Evolutionary conservation across 1,139 yeast species (phyloP), one percentile per base, ranked within the genome.

Genomic region (Pichia sp.): DNA sequence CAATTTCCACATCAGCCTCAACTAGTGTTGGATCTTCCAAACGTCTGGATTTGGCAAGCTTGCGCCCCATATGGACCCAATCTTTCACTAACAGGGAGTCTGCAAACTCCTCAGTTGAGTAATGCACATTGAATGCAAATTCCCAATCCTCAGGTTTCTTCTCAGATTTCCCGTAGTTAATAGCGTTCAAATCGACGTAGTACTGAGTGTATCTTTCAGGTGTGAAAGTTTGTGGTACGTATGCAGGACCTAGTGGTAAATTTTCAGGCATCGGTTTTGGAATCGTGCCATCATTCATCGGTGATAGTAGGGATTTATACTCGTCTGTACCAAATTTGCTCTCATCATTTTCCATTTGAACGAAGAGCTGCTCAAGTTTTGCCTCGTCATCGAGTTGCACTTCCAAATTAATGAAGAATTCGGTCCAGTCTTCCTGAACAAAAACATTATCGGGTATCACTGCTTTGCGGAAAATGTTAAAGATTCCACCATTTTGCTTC

Each of bases 141-240:
- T 65, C 72, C 36, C 77, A 69, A 13, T 38, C 38, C 8, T 37
- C 35, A 7, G 32, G 15, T n/a, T 34, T 18, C 16, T 40, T 40
- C 10, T 21, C 22, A 5, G 13, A n/a, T 3, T 30, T 32, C 6
- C 32, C 37, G 27, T 40, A 40, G 22, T 45, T 45, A 6, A 40
- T 29, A 15, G 41, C 34, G 6, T 67, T 62, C 45, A 84, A 64
- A 55, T 85, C 85, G 11, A 78, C 70, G 53, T 64, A 84, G 54
- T 78, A 84, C 53, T 83, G 94, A 1, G 76, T 76, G 54, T 79
- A 85, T 42, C 74, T 64, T 33, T 71, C 68, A 0, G 94, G 95
- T 1, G 91, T 69, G 47, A 80, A 82, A 13, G 75, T 55, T 58
- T 84, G 94, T 2, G 77, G 73, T 3, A 63, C 59, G 53, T 79